A percentile compares a stretch with the other conserved stretches of the same genome.
Conservation (phyloP, 768 basidiomycete genomes). For the Termitomyces sp. region DNA sequence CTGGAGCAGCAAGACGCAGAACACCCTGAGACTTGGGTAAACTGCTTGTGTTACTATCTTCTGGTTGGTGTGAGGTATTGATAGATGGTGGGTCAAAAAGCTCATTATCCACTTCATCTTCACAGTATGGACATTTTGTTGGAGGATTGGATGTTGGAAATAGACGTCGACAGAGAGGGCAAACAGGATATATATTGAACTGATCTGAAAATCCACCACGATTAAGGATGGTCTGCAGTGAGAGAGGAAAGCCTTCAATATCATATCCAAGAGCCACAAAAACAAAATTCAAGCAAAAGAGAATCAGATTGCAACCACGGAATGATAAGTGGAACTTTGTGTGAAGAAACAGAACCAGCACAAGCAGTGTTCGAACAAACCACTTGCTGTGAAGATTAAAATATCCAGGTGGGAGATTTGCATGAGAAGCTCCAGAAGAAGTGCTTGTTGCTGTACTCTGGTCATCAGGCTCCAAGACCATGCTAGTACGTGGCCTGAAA, state of each 20-base stretch:
- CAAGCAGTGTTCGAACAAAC: not conserved
- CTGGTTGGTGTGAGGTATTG: no score
- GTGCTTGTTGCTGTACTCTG: not conserved
- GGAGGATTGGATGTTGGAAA: not conserved
- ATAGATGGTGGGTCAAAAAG: not conserved
- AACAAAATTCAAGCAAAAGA: not conserved
- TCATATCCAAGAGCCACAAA: not conserved
- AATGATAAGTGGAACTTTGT: not conserved
- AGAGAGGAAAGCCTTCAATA: not conserved
- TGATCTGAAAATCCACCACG: not conserved
- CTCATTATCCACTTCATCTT: not conserved
- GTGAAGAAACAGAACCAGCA: not conserved
- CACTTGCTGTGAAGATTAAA: not conserved
- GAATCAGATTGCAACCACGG: not conserved
- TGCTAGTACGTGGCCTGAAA: not conserved
- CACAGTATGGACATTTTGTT: not conserved
- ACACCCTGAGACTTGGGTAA: not conserved
- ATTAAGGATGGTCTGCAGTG: not conserved
- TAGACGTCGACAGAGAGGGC: not conserved
- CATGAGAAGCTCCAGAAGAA: not conserved
- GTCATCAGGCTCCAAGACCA: not conserved
- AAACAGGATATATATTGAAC: not conserved
- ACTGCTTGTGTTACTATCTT: not conserved
- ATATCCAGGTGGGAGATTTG: not conserved
- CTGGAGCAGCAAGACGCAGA: not conserved